Percentiles rank a stretch among this genome's conserved stretches.
phyloP scores from a whole-genome alignment of 352 stramenopile genomes.

The Thraustochytrium striatum region DNA sequence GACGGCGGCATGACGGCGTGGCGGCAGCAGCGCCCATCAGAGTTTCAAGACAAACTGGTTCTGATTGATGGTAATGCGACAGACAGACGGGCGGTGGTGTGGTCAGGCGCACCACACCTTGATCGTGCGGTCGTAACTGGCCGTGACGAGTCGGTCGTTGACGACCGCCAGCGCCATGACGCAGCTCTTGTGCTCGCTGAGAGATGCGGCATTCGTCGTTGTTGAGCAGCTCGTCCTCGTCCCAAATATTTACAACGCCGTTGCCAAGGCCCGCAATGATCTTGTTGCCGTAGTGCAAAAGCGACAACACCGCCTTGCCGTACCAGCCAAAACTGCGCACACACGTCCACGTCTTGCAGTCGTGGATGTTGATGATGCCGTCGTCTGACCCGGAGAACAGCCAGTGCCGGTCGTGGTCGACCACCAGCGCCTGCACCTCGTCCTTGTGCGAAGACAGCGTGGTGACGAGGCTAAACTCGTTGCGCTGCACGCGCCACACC shows the following conservation, averaged over 20 bases:
- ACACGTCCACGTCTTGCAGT: slow-evolving; percentile 34
- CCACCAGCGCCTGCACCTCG: slow-evolving; percentile 31
- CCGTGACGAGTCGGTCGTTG: slow-evolving; percentile 1
- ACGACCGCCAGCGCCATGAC: slow-evolving; percentile 25
- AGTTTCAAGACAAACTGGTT: too few species aligned
- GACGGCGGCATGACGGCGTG: not conserved
- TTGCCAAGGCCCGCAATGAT: slow-evolving; percentile 28
- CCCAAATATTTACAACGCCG: slow-evolving; percentile 28
- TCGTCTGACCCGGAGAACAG: slow-evolving; percentile 38
- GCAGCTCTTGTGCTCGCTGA: slow-evolving; percentile 38
- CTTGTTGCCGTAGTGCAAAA: slow-evolving; percentile 18
- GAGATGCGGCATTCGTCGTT: not conserved
- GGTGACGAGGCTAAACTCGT: not conserved
- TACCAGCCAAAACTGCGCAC: slow-evolving; percentile 17
- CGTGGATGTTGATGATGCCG: slow-evolving; percentile 41
- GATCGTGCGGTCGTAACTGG: slow-evolving; percentile 24
- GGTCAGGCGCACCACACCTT: slow-evolving; percentile 7
- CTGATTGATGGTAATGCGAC: too few species aligned
- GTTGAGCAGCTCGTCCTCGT: slow-evolving; percentile 25
- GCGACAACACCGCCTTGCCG: not conserved
- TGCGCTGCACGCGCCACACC: slow-evolving; percentile 8
- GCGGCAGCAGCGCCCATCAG: not conserved
- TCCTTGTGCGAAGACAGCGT: slow-evolving; percentile 26
- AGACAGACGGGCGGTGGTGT: too few species aligned
- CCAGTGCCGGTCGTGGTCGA: slow-evolving; percentile 9